These are phyloP conservation scores for Fusarium sp. DNA, from an alignment of 2,329 filamentous ascomycete species.

Conservation along the genomic window DNA sequence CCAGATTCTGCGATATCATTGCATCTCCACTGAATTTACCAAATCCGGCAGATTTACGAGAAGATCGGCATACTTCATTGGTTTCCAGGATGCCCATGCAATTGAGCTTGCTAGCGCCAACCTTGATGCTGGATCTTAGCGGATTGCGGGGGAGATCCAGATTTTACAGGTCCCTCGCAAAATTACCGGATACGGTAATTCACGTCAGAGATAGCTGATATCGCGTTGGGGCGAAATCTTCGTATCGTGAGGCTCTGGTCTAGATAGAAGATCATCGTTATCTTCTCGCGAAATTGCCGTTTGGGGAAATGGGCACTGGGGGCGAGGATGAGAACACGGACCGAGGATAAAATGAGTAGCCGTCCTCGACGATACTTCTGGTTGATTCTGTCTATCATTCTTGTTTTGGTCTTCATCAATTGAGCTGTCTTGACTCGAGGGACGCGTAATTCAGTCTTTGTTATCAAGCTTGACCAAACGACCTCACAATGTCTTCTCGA, in stretches of 20 bases:
- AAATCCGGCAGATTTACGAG: not conserved
- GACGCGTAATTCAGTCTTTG: not conserved
- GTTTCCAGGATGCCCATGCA: not conserved
- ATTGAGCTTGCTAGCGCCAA: not conserved
- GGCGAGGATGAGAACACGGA: not conserved
- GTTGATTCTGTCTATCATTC: not conserved
- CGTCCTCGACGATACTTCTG: not conserved
- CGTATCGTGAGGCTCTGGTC: not conserved
- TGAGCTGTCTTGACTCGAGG: rapidly evolving
- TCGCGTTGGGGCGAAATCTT: not conserved
- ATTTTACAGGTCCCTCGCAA: not conserved
- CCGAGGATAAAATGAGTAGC: constrained; percentile 24
- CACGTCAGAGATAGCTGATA: not conserved
- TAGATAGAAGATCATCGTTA: not conserved
- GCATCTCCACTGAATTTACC: not conserved
- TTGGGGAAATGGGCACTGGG: not conserved
- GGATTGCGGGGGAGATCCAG: constrained; percentile 6
- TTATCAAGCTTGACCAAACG: rapidly evolving
- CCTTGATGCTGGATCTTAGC: not conserved
- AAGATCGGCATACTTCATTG: not conserved
- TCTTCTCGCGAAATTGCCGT: not conserved
- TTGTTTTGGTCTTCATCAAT: not conserved
- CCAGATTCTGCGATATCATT: not conserved
- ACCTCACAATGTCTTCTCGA: constrained; percentile 38
- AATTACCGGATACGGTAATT: not conserved